Evolutionary conservation across 2,329 filamentous ascomycete species (phyloP).

Genomic region (Aspergillus intermedius): DNA sequence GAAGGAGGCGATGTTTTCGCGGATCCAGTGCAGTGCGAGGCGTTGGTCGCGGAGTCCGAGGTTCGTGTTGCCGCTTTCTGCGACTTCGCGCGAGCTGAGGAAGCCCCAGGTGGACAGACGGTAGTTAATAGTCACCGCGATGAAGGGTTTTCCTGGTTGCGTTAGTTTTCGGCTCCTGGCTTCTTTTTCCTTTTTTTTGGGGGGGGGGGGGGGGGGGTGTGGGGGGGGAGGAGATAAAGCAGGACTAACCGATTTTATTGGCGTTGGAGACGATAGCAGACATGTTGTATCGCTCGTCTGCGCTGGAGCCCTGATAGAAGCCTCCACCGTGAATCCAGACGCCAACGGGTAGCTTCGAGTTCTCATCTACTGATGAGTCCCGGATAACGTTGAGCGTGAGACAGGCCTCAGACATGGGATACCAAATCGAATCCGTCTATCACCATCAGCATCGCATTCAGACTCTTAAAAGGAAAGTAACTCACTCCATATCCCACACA

Average conservation of each 20-base stretch:
- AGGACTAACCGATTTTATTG: slow-evolving; percentile 37
- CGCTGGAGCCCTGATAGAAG: slow-evolving; percentile 44
- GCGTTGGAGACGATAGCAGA: slow-evolving; percentile 53
- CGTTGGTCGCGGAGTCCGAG: slow-evolving; percentile 45
- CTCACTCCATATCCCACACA: slow-evolving; percentile 49
- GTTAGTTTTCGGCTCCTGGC: neutral
- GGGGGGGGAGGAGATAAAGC: too few species aligned
- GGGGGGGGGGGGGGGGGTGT: too few species aligned
- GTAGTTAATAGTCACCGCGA: slow-evolving; percentile 52
- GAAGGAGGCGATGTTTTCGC: slow-evolving; percentile 31
- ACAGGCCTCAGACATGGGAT: slow-evolving; percentile 48
- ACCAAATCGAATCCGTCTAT: slow-evolving; percentile 31
- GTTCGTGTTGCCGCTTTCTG: slow-evolving; percentile 46
- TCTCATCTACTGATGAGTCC: slow-evolving; percentile 32
- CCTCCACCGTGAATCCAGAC: slow-evolving; percentile 59
- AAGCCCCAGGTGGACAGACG: slow-evolving; percentile 50
- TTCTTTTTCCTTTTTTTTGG: neutral
- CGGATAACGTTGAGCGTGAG: slow-evolving; percentile 58
- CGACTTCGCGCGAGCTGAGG: slow-evolving; percentile 41
- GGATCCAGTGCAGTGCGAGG: slow-evolving; percentile 32
- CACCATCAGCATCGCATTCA: neutral
- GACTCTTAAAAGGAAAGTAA: slow-evolving; percentile 4
- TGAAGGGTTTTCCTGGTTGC: slow-evolving; percentile 40
- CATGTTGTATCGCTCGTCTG: slow-evolving; percentile 56
- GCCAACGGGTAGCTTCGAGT: slow-evolving; percentile 47